These are phyloP conservation scores for Eucalyptus curtisii DNA, from an alignment of 345 rosid species.

Conservation along the genomic window DNA sequence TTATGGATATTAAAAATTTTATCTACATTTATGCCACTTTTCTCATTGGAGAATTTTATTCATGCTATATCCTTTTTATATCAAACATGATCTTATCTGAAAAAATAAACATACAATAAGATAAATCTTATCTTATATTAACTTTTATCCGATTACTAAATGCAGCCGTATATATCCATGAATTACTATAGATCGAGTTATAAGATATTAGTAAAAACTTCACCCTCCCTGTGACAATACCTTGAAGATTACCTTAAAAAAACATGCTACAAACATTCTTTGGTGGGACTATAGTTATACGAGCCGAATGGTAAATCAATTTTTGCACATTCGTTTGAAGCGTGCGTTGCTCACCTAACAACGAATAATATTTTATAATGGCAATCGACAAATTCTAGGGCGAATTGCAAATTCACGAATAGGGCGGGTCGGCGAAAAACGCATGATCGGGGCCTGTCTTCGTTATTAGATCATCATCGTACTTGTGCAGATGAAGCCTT, in stretches of 20 bases:
- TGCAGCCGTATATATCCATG: accelerated
- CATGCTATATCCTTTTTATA: accelerated
- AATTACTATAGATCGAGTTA: too few species aligned
- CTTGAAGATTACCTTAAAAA: not conserved
- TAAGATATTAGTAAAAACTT: too few species aligned
- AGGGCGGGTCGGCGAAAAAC: too few species aligned
- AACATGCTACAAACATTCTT: accelerated
- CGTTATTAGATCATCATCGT: not conserved
- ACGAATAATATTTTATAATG: too few species aligned
- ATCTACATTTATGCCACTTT: accelerated
- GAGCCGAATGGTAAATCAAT: accelerated
- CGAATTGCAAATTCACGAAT: not conserved
- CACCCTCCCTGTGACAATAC: too few species aligned
- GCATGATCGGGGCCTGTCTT: not conserved
- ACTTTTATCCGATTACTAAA: accelerated
- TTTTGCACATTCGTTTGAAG: not conserved
- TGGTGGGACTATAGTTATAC: not conserved
- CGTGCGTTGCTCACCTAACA: too few species aligned
- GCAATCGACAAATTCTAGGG: too few species aligned
- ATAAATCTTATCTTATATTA: too few species aligned
- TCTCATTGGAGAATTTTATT: too few species aligned
- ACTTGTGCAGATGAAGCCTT: not conserved
- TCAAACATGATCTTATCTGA: accelerated
- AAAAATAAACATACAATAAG: accelerated
- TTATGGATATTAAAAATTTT: too few species aligned